Conservation (phyloP, 768 basidiomycete species). For the Candolleomyces aberdarensis region DNA sequence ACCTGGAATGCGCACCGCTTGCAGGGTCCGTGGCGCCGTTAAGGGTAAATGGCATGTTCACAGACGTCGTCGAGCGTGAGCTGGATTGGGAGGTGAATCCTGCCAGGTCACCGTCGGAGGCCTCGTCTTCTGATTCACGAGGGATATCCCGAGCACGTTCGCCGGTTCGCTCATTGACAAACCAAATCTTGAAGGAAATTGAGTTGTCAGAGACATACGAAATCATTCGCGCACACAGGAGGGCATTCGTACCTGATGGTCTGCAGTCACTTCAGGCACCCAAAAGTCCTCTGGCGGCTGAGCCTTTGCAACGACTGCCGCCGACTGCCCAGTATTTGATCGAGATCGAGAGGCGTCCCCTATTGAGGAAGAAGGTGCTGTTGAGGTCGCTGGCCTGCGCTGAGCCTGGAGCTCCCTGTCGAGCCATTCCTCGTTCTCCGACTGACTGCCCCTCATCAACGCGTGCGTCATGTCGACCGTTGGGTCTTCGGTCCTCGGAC, state of each 20-base stretch:
- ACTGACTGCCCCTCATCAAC: constrained; percentile 40
- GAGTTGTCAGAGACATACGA: not conserved
- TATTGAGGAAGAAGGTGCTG: constrained; percentile 26
- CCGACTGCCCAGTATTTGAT: not conserved
- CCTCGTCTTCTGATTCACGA: constrained; percentile 61
- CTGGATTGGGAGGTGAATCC: constrained; percentile 55
- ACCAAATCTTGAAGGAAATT: constrained; percentile 69
- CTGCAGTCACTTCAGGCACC: constrained; percentile 81
- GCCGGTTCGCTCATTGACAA: constrained; percentile 87
- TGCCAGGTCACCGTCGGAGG: constrained; percentile 60
- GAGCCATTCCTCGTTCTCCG: constrained; percentile 57
- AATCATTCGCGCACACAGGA: constrained; percentile 8
- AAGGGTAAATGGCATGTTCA: constrained; percentile 45
- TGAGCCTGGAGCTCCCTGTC: constrained; percentile 35
- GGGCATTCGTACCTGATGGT: constrained; percentile 67
- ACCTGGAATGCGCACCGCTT: constrained; percentile 33
- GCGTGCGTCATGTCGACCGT: constrained; percentile 49
- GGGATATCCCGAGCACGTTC: constrained; percentile 85
- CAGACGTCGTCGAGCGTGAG: constrained; percentile 53
- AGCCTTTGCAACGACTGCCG: constrained; percentile 22
- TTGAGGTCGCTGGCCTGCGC: no score
- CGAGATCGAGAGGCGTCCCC: constrained; percentile 9
- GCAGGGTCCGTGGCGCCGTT: constrained; percentile 34
- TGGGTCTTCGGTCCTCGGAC: constrained; percentile 21
- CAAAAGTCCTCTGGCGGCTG: constrained; percentile 78